phyloP scores from a whole-genome alignment of 2,329 filamentous ascomycete species.

The Fusarium multiceps region DNA sequence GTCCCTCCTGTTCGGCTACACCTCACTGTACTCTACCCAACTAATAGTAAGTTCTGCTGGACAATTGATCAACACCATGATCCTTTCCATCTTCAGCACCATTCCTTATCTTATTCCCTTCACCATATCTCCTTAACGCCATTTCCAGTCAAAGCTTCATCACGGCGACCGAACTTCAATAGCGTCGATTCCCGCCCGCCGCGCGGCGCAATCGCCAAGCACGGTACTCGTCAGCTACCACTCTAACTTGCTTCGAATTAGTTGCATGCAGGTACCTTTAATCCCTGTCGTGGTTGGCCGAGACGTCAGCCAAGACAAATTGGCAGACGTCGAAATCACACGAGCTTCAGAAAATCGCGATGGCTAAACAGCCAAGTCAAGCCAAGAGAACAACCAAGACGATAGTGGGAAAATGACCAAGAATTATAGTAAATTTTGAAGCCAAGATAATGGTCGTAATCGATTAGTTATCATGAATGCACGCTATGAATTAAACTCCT shows the following conservation, averaged over 20 bases:
- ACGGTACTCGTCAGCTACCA: neutral
- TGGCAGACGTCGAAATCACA: constrained; percentile 3
- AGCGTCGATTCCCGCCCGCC: neutral
- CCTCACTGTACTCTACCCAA: neutral
- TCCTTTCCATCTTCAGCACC: too few species aligned
- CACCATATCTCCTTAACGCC: neutral
- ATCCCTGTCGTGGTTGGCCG: constrained; percentile 1
- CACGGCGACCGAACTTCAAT: neutral
- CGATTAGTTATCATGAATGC: constrained; percentile 21
- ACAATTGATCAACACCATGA: neutral
- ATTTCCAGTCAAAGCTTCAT: neutral
- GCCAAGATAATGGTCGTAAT: neutral
- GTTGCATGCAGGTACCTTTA: constrained; percentile 19
- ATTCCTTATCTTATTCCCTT: neutral
- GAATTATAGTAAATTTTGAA: neutral
- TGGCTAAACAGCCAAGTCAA: neutral
- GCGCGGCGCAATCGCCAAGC: constrained; percentile 1
- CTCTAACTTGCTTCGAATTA: neutral
- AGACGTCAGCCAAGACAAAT: constrained; percentile 28
- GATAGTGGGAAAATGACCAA: neutral
- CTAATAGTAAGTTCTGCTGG: neutral
- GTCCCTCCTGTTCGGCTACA: neutral
- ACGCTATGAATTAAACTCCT: constrained; percentile 38
- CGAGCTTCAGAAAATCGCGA: neutral
- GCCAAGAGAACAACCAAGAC: neutral